Evolutionary conservation across 805 yeast species (phyloP).

Genomic region (Saturnispora galanensis): DNA sequence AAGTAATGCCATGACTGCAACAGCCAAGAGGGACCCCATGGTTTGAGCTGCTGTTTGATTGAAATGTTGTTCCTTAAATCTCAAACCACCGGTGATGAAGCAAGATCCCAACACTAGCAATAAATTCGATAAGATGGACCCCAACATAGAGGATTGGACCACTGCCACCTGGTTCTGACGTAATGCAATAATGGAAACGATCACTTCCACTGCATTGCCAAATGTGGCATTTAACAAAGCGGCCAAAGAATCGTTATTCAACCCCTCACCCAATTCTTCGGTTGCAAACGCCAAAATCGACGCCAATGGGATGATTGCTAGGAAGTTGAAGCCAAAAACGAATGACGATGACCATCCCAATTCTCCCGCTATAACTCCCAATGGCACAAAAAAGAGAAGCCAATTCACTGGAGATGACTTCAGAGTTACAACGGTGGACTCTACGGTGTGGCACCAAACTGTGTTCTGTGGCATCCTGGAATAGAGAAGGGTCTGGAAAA

Average conservation of each 20-base stretch:
- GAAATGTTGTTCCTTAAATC: slow-evolving; percentile 76
- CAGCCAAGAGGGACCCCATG: slow-evolving; percentile 88
- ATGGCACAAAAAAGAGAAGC: slow-evolving; percentile 74
- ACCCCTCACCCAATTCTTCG: slow-evolving; percentile 78
- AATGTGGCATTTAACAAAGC: slow-evolving; percentile 93
- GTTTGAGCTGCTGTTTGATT: slow-evolving; percentile 97
- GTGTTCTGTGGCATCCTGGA: neutral
- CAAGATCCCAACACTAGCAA: slow-evolving; percentile 92
- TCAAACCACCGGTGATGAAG: slow-evolving; percentile 85
- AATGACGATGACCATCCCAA: slow-evolving; percentile 43
- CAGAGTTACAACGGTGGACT: slow-evolving; percentile 9
- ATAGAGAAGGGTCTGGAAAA: no score
- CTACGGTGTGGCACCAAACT: neutral
- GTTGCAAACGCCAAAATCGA: slow-evolving; percentile 86
- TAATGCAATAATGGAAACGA: slow-evolving; percentile 87
- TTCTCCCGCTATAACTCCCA: slow-evolving; percentile 70
- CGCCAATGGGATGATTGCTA: slow-evolving; percentile 89
- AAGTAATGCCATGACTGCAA: slow-evolving; percentile 78
- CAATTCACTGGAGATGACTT: slow-evolving; percentile 52
- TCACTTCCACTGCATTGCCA: slow-evolving; percentile 95
- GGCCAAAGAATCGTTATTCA: slow-evolving; percentile 80
- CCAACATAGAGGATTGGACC: slow-evolving; percentile 96
- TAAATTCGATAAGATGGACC: slow-evolving; percentile 82
- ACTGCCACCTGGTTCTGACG: slow-evolving; percentile 79
- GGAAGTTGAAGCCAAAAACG: slow-evolving; percentile 66